Evolutionary conservation across 345 rosid species (phyloP).

Genomic region (Garcia nutans): DNA sequence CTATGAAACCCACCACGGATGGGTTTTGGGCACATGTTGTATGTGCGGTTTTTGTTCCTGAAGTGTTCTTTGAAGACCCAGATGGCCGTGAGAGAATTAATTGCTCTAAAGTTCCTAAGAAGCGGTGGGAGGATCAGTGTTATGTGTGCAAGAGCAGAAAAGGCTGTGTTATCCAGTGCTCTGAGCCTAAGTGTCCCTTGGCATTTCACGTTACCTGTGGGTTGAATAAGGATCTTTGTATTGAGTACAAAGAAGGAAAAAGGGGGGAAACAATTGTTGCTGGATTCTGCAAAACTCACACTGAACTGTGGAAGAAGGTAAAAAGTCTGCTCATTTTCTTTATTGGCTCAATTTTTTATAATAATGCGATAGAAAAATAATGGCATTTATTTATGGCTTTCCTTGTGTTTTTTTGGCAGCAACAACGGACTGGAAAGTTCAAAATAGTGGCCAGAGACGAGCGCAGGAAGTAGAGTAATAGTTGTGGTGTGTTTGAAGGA

Average conservation of each 20-base stretch:
- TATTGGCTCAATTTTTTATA: background rate
- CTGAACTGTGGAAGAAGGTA: constrained; percentile 82
- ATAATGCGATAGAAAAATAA: background rate
- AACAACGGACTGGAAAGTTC: constrained; percentile 87
- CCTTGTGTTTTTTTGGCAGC: constrained; percentile 48
- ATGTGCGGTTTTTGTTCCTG: constrained; percentile 78
- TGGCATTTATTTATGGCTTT: background rate
- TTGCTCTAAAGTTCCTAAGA: constrained; percentile 55
- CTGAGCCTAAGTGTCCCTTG: constrained; percentile 73
- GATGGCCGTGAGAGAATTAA: constrained; percentile 81
- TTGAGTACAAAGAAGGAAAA: constrained; percentile 72
- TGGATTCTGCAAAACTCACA: constrained; percentile 78
- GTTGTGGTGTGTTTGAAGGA: constrained; percentile 6
- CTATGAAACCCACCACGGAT: constrained; percentile 56
- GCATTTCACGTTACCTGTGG: constrained; percentile 86
- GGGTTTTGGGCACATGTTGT: constrained; percentile 81
- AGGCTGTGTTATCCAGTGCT: constrained; percentile 83
- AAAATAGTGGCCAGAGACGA: constrained; percentile 84
- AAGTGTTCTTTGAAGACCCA: constrained; percentile 79
- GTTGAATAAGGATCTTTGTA: constrained; percentile 62
- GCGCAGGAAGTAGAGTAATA: constrained; percentile 29
- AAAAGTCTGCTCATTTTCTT: background rate
- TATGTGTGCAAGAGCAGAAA: constrained; percentile 50
- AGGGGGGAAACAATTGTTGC: constrained; percentile 68
- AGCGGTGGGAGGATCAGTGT: constrained; percentile 64